phyloP scores from a whole-genome alignment of 164 flowering plant genomes.

The Saururus chinensis region DNA sequence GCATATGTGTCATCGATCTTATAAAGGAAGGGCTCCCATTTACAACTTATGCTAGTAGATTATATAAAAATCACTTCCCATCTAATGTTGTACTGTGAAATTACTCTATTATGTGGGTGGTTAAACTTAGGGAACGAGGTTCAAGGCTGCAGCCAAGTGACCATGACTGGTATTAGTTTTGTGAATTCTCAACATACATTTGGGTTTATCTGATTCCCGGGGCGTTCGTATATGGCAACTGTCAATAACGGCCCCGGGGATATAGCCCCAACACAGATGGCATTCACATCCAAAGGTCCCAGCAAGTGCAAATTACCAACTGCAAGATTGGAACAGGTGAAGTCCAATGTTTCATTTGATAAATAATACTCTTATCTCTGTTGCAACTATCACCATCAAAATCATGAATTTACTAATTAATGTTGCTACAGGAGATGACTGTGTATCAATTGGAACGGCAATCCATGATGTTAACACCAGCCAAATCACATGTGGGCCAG shows the following conservation, averaged over 20 bases:
- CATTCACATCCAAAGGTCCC: slow-evolving; percentile 28
- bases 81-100: no score
- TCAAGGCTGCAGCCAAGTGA: no score
- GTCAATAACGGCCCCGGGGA: slow-evolving; percentile 16
- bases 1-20: no score
- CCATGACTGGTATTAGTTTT: no score
- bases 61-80: no score
- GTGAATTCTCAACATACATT: no score
- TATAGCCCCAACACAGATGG: slow-evolving; percentile 61
- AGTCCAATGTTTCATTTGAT: neutral
- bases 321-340: slow-evolving; percentile 12
- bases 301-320: slow-evolving; percentile 16
- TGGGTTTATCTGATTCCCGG: no score
- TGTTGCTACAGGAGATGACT: slow-evolving; percentile 44
- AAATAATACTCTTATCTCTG: neutral
- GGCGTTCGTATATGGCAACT: neutral
- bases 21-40: no score
- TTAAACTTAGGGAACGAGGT: no score
- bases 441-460: slow-evolving; percentile 30
- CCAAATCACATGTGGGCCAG: slow-evolving; percentile 39
- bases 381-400: neutral
- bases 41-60: no score
- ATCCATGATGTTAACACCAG: slow-evolving; percentile 22
- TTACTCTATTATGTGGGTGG: no score
- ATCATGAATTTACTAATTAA: slow-evolving; percentile 9